Evolutionary conservation across 2,329 filamentous ascomycete species (phyloP).

Genomic region (Trichoderma hamatum): DNA sequence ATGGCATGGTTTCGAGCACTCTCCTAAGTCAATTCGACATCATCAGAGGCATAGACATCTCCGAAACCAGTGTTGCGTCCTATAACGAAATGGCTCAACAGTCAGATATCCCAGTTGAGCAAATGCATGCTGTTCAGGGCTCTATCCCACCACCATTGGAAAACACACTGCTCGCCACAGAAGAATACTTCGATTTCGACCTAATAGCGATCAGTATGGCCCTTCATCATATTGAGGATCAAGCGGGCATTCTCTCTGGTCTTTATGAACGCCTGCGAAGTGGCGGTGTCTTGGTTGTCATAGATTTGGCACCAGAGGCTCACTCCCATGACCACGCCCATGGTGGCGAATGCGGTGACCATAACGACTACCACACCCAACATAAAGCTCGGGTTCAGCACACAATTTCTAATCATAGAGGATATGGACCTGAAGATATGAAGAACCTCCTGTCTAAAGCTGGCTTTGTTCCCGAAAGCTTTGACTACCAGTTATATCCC

Average conservation of each 20-base stretch:
- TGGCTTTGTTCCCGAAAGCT: constrained; percentile 3
- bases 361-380: not conserved
- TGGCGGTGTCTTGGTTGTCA: constrained; percentile 10
- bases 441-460: not conserved
- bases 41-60: constrained; percentile 11
- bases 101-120: not conserved
- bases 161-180: not conserved
- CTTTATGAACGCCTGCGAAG: constrained; percentile 7
- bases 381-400: not conserved
- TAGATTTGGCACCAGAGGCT: constrained; percentile 13
- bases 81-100: constrained; percentile 19
- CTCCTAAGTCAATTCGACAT: constrained; percentile 1
- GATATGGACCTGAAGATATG: constrained; percentile 14
- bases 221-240: constrained; percentile 13
- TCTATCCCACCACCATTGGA: not conserved
- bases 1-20: constrained; percentile 7
- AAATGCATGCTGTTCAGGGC: constrained; percentile 8
- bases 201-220: constrained; percentile 7
- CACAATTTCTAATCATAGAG: constrained; percentile 8
- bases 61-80: not conserved
- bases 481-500: constrained; percentile 8
- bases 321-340: not conserved
- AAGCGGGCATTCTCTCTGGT: not conserved
- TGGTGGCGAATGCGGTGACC: not conserved
- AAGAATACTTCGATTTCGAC: constrained; percentile 17